phyloP scores from a whole-genome alignment of 2,329 filamentous ascomycete genomes.

The Daldinia sp. region DNA sequence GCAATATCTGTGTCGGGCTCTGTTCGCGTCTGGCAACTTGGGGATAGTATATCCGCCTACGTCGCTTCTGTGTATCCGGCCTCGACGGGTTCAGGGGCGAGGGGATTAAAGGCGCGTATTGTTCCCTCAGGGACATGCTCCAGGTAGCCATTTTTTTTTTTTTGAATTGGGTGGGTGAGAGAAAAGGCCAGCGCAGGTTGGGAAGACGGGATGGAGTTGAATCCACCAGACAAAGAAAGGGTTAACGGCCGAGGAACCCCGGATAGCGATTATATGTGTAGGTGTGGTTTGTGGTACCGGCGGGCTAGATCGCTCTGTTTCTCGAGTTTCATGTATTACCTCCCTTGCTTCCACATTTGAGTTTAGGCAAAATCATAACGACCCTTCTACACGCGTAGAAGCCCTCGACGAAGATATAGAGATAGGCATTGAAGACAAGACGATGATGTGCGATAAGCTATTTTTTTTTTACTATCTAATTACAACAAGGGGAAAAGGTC shows the following conservation, averaged over 20 bases:
- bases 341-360: slow-evolving; percentile 26
- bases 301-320: slow-evolving; percentile 20
- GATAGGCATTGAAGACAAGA: background rate
- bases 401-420: slow-evolving; percentile 1
- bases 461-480: background rate
- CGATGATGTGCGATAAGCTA: background rate
- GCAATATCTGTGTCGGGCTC: slow-evolving; percentile 57
- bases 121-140: slow-evolving; percentile 26
- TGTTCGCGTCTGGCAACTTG: slow-evolving; percentile 40
- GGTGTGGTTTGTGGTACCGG: slow-evolving; percentile 11
- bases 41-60: slow-evolving; percentile 21
- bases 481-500: background rate
- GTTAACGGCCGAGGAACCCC: background rate
- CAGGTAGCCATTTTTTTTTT: slow-evolving; percentile 22
- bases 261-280: background rate
- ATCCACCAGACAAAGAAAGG: slow-evolving; percentile 26
- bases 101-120: slow-evolving; percentile 37
- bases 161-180: background rate
- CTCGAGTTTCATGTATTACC: slow-evolving; percentile 28
- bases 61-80: slow-evolving; percentile 23
- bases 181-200: slow-evolving; percentile 4
- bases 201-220: slow-evolving; percentile 4
- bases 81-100: slow-evolving; percentile 45
- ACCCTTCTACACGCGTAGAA: background rate
- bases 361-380: slow-evolving; percentile 5